Percentiles rank a stretch among this genome's conserved stretches.
phyloP scores from a whole-genome alignment of 768 basidiomycete genomes.

The Trametes elegans region DNA sequence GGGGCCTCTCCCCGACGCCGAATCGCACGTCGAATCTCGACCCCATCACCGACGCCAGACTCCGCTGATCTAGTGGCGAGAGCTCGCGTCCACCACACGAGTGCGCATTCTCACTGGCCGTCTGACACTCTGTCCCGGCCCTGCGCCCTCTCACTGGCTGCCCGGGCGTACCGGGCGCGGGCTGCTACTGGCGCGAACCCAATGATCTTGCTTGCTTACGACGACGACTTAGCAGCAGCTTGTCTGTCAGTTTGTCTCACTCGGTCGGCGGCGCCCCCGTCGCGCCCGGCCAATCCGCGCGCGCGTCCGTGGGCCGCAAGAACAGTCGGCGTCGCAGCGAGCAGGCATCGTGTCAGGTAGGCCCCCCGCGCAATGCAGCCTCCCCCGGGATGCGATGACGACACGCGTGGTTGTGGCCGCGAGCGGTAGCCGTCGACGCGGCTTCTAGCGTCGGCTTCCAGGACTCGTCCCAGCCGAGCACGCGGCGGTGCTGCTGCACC shows the following conservation, averaged over 20 bases:
- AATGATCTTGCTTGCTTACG: background rate
- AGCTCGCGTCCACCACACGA: background rate
- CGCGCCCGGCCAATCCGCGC: conserved; percentile 4
- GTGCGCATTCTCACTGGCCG: no score
- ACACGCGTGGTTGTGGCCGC: background rate
- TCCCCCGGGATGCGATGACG: background rate
- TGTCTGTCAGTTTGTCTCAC: conserved; percentile 8
- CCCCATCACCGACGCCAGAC: background rate
- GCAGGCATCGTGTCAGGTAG: conserved; percentile 6
- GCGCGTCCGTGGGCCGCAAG: background rate
- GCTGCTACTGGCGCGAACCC: background rate
- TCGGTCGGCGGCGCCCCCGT: no score
- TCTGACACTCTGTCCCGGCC: no score
- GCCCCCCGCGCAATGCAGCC: conserved; percentile 1
- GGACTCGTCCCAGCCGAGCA: no score
- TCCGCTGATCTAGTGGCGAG: background rate
- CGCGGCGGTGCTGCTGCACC: background rate
- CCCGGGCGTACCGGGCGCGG: no score
- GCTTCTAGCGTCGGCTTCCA: no score
- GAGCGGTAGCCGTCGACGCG: background rate
- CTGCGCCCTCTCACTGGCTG: no score
- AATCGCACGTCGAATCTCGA: background rate
- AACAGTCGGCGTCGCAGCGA: conserved; percentile 1
- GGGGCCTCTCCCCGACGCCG: background rate
- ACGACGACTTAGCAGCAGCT: background rate